Percentiles rank a stretch among this genome's conserved stretches.
Evolutionary conservation across 2,329 filamentous ascomycete species (phyloP).

Genomic region (Knufia petricola): DNA sequence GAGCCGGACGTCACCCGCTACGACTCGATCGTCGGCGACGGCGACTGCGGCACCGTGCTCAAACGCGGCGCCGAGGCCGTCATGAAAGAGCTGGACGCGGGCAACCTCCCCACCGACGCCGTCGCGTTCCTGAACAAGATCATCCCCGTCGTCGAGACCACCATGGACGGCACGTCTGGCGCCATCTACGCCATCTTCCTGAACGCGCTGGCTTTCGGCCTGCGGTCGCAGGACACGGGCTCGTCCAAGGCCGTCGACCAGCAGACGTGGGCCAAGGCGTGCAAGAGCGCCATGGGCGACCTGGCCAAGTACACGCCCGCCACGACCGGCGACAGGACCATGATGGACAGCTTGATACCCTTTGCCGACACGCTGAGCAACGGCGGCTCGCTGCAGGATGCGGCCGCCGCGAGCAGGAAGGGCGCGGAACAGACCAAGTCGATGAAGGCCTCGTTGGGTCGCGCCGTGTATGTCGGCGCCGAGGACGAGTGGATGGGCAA

Average conservation of each 20-base stretch:
- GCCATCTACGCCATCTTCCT: conserved; percentile 81
- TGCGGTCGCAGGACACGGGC: conserved; percentile 44
- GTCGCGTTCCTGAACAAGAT: conserved; percentile 52
- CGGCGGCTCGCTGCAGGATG: conserved; percentile 58
- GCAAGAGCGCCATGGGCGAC: conserved; percentile 60
- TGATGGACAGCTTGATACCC: conserved; percentile 81
- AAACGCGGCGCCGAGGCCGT: conserved; percentile 72
- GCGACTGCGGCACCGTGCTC: conserved; percentile 78
- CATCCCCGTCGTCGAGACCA: conserved; percentile 54
- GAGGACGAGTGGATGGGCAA: conserved; percentile 54
- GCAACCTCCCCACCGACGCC: conserved; percentile 44
- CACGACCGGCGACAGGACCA: conserved; percentile 74
- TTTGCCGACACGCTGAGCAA: conserved; percentile 65
- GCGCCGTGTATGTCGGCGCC: conserved; percentile 73
- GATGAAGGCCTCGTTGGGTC: conserved; percentile 81
- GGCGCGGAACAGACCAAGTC: conserved; percentile 79
- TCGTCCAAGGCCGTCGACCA: conserved; percentile 38
- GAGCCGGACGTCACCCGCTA: conserved; percentile 58
- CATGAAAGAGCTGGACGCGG: conserved; percentile 34
- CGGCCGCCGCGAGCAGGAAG: conserved; percentile 63
- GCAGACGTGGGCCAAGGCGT: conserved; percentile 54
- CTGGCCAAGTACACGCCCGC: conserved; percentile 82
- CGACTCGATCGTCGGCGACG: conserved; percentile 78
- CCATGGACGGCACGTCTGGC: conserved; percentile 68
- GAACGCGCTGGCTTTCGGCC: conserved; percentile 67